Evolutionary conservation across 208 protist species (phyloP).

Genomic region (Acanthamoeba triangularis): DNA sequence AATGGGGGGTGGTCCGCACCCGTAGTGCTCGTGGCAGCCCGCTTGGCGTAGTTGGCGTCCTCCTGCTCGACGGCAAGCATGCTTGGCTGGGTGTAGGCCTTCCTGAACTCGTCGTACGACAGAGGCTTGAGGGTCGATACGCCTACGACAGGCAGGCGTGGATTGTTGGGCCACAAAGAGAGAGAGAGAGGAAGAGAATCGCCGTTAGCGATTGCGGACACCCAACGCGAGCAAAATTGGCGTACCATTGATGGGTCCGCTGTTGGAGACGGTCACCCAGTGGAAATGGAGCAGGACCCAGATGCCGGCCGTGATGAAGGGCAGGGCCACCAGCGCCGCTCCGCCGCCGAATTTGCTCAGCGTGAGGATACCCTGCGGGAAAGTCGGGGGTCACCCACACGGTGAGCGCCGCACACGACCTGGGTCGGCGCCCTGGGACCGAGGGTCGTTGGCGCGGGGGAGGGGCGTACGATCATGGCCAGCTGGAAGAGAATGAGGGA

Average conservation of each 20-base stretch:
- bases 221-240: background rate
- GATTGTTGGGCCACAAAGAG: background rate
- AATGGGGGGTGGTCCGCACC: background rate
- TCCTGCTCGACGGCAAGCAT: constrained; percentile 25
- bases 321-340: constrained; percentile 7
- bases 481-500: constrained; percentile 47
- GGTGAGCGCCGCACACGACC: no score
- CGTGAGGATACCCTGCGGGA: constrained; percentile 33
- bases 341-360: constrained; percentile 47
- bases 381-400: no score
- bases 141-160: background rate
- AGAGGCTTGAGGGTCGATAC: constrained; percentile 25
- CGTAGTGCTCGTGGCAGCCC: background rate
- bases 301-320: constrained; percentile 17
- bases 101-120: background rate
- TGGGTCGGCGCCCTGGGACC: no score
- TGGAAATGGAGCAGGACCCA: constrained; percentile 57
- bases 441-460: no score
- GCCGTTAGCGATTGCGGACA: background rate
- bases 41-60: constrained; percentile 1
- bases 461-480: constrained; percentile 24
- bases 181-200: background rate
- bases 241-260: constrained; percentile 39
- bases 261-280: constrained; percentile 48
- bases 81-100: constrained; percentile 26